phyloP scores from a whole-genome alignment of 768 basidiomycete species.

The Tylopilus plumbeoviolaceoides region DNA sequence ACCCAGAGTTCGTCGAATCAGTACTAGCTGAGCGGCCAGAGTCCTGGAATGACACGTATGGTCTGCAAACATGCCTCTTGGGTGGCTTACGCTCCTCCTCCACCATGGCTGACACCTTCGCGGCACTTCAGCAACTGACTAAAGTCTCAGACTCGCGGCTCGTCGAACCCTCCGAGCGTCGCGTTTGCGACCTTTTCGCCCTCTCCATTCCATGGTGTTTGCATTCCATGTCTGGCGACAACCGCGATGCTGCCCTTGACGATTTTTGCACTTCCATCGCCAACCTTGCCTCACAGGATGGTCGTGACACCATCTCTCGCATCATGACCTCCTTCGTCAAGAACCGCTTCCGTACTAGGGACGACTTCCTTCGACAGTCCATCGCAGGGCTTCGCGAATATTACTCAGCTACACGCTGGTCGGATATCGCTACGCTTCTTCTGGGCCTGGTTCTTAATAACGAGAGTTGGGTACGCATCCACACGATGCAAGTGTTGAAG shows the following conservation, averaged over 20 bases:
- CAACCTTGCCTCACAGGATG: conserved; percentile 65
- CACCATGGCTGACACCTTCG: conserved; percentile 64
- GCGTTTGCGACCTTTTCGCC: conserved; percentile 80
- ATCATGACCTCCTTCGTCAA: conserved; percentile 90
- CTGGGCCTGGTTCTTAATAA: conserved; percentile 82
- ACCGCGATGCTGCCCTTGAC: conserved; percentile 53
- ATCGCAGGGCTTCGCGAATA: conserved; percentile 82
- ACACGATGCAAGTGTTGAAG: conserved; percentile 85
- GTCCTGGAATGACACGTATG: conserved; percentile 63
- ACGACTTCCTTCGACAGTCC: conserved; percentile 91
- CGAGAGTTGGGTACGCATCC: conserved; percentile 76
- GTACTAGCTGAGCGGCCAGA: conserved; percentile 63
- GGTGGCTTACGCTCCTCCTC: conserved; percentile 76
- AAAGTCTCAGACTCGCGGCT: conserved; percentile 58
- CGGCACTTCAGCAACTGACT: conserved; percentile 59
- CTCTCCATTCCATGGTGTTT: conserved; percentile 86
- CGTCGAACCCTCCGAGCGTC: conserved; percentile 66
- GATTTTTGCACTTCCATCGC: conserved; percentile 73
- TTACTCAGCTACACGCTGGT: conserved; percentile 70
- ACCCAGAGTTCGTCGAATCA: conserved; percentile 62
- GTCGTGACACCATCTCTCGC: conserved; percentile 72
- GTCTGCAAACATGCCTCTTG: conserved; percentile 67
- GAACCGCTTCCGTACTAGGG: conserved; percentile 82
- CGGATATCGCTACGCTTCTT: conserved; percentile 80
- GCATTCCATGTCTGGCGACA: conserved; percentile 67